Evolutionary conservation across 345 rosid species (phyloP).

Genomic region (Gossypium arboreum): DNA sequence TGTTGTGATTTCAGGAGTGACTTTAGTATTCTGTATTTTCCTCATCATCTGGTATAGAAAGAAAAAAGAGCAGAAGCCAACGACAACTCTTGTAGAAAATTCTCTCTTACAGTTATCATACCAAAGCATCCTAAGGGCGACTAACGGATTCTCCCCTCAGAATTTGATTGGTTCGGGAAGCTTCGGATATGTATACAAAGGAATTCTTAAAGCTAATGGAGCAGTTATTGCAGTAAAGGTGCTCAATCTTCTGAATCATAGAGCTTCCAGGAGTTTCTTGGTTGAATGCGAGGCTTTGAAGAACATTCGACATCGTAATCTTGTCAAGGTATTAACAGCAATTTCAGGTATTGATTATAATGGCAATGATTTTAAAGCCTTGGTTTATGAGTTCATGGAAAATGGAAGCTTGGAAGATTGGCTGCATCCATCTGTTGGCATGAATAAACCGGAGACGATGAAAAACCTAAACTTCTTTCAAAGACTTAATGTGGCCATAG

Average conservation of each 20-base stretch:
- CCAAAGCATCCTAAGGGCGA: background rate
- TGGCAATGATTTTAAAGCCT: background rate
- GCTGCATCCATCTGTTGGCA: background rate
- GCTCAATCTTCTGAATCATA: slow-evolving; percentile 28
- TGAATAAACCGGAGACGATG: background rate
- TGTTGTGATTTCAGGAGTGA: too few relatives aligned
- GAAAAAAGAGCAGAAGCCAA: background rate
- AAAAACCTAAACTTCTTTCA: background rate
- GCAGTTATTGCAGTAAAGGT: slow-evolving; percentile 29
- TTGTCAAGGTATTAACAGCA: too few relatives aligned
- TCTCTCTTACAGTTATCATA: slow-evolving; percentile 5
- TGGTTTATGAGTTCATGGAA: slow-evolving; percentile 14
- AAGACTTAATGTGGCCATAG: background rate
- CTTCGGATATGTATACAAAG: background rate
- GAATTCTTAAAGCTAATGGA: background rate
- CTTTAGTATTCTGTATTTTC: too few relatives aligned
- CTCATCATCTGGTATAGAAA: too few relatives aligned
- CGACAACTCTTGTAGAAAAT: background rate
- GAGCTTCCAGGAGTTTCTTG: slow-evolving; percentile 43
- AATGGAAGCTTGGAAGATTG: slow-evolving; percentile 18
- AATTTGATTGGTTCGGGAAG: background rate
- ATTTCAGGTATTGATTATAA: too few relatives aligned
- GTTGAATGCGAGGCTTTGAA: slow-evolving; percentile 21
- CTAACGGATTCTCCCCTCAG: background rate
- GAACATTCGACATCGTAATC: too few relatives aligned